Percentiles rank a stretch among this genome's conserved stretches.
phyloP scores from a whole-genome alignment of 1,284 basidiomycete species.

The Phellinidium pouzarii region DNA sequence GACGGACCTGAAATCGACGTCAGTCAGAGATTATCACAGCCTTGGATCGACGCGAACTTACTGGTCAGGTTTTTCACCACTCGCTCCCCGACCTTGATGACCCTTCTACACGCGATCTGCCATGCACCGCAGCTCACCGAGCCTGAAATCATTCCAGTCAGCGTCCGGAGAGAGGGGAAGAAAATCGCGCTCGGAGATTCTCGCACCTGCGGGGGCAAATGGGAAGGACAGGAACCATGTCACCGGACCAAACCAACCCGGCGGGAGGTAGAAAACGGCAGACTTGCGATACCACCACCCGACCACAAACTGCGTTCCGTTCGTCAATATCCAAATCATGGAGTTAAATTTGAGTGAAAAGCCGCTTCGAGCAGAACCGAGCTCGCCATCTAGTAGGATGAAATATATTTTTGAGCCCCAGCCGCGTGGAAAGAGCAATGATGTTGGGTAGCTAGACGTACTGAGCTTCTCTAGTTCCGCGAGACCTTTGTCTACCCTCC shows the following conservation, averaged over 20 bases:
- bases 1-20: too few relatives aligned
- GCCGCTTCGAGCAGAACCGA: slow-evolving; percentile 54
- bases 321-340: slow-evolving; percentile 75
- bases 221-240: slow-evolving; percentile 80
- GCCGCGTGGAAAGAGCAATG: not conserved
- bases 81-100: slow-evolving; percentile 19
- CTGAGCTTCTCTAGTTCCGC: slow-evolving; percentile 90
- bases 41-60: slow-evolving; percentile 2
- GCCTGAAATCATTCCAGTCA: slow-evolving; percentile 14
- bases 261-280: slow-evolving; percentile 88
- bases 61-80: slow-evolving; percentile 14
- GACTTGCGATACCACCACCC: slow-evolving; percentile 85
- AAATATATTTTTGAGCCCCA: slow-evolving; percentile 4
- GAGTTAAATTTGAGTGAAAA: slow-evolving; percentile 75
- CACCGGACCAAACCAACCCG: slow-evolving; percentile 80
- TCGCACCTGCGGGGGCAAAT: slow-evolving; percentile 68
- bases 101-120: slow-evolving; percentile 16
- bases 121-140: slow-evolving; percentile 21
- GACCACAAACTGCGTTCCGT: slow-evolving; percentile 74
- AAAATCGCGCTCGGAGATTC: not conserved
- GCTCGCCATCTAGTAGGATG: slow-evolving; percentile 52
- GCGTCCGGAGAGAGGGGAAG: slow-evolving; percentile 4
- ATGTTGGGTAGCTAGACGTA: slow-evolving; percentile 38
- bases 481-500: slow-evolving; percentile 91
- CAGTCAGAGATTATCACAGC: too few relatives aligned